Evolutionary conservation across 2,329 filamentous ascomycete species (phyloP), one percentile per base, ranked within the genome.

Genomic region (Aspergillus latus): DNA sequence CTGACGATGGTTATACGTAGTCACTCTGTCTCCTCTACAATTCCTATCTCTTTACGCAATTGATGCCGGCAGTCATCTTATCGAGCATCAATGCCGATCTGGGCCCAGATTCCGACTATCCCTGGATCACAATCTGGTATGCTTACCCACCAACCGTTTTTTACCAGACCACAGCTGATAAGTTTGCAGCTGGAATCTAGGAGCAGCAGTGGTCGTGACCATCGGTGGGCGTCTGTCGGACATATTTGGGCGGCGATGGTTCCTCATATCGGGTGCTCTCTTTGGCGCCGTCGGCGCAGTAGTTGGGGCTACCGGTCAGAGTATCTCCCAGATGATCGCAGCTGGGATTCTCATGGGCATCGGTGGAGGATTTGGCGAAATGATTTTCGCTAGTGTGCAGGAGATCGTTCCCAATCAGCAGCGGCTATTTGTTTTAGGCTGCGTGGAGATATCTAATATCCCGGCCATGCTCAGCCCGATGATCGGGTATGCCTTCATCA

Each of bases 11-110:
- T 15, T 40, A 16, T 16, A 0, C 2, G 11, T 21, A 51, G 49
- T 43, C 37, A 5, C 26, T 51, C 2, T 43, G 37, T 5, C 13
- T 51, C 9, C n/a, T 51, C 8, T 50, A 55, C 9, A 55, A 55
- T 30, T 37, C 52, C 11, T 55, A 50, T 21, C 45, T 50, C 29
- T 55, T 55, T 15, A 55, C 52, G 5, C 52, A 49, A 43, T n/a
- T 50, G 13, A 55, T 50, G 40, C 52, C 46, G 9, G 46, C 46
- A 15, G 42, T 49, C 36, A 55, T 55, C 29, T 39, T 55, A 3
- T 49, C 46, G 21, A 49, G 36, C 29, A 55, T 39, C 46, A 49
- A 55, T 32, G 40, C 52, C 4, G 39, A 55, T 11, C 30, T 50
- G 1, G 52, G 44, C 0, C 44, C 52, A 1, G 36, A 50, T 10